phyloP scores from a whole-genome alignment of 495 filamentous ascomycete species.

The Xylaria curta region DNA sequence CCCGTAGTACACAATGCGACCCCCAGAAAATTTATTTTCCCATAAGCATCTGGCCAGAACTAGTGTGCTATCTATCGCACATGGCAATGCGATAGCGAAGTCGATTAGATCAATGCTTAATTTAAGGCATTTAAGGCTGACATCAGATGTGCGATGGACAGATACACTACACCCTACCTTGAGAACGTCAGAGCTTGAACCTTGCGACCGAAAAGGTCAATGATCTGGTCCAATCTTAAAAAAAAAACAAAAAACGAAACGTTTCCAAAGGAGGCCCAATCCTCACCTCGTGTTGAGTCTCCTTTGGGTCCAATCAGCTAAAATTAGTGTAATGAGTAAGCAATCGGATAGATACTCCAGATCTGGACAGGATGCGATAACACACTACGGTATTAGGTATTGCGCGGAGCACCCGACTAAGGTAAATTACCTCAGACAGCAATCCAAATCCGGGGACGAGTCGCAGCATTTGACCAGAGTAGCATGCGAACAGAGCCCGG shows the following conservation, averaged over 20 bases:
- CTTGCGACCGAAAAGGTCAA: not conserved
- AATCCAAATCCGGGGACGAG: not conserved
- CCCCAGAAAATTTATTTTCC: not conserved
- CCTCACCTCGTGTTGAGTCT: not conserved
- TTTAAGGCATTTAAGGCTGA: slow-evolving; percentile 10
- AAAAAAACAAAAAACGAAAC: not conserved
- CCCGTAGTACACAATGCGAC: not conserved
- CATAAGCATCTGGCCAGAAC: not conserved
- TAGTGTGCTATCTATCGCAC: not conserved
- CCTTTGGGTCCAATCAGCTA: not conserved
- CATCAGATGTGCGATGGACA: not conserved
- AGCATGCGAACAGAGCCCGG: not conserved
- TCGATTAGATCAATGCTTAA: not conserved
- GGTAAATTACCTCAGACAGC: slow-evolving; percentile 8
- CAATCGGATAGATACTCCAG: not conserved
- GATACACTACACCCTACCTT: not conserved
- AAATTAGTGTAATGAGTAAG: slow-evolving; percentile 11
- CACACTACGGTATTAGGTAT: not conserved
- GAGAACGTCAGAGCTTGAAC: not conserved
- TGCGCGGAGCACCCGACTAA: not conserved
- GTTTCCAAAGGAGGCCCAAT: not conserved
- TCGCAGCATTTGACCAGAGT: not conserved
- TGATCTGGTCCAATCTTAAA: not conserved
- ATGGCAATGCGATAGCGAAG: not conserved
- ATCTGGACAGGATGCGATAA: slow-evolving; percentile 1